Percentiles rank a stretch among this genome's conserved stretches.
These are phyloP conservation scores for Pseudozyma flocculosa DNA, from an alignment of 1,284 basidiomycete genomes.

Conservation along the genomic window DNA sequence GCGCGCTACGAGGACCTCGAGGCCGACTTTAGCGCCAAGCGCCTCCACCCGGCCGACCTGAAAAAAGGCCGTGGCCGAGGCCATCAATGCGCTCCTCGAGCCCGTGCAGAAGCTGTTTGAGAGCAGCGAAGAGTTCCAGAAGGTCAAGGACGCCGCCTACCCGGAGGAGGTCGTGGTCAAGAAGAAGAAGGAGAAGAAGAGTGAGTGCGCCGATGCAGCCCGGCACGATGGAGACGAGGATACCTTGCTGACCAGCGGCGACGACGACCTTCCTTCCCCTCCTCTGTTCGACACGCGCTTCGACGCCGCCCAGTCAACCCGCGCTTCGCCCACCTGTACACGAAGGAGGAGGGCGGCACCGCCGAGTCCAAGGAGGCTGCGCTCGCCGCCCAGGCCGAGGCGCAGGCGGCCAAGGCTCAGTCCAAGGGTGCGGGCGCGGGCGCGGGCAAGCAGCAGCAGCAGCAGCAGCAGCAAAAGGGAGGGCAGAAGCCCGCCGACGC, in stretches of 20 bases:
- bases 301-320: constrained; percentile 25
- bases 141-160: constrained; percentile 77
- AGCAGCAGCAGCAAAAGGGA: too few species aligned
- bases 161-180: constrained; percentile 61
- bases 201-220: too few species aligned
- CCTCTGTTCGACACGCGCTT: neutral
- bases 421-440: constrained; percentile 9
- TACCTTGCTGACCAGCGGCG: too few species aligned
- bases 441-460: too few species aligned
- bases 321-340: constrained; percentile 35
- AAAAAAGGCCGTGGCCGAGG: constrained; percentile 77
- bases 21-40: constrained; percentile 74
- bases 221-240: neutral
- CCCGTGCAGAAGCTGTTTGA: constrained; percentile 80
- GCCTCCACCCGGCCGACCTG: constrained; percentile 85
- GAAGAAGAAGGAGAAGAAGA: constrained; percentile 50
- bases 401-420: constrained; percentile 11
- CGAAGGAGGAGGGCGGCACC: constrained; percentile 41
- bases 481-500: constrained; percentile 8
- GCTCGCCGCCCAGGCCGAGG: constrained; percentile 25
- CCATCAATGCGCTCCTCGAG: constrained; percentile 74
- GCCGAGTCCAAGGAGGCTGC: constrained; percentile 44
- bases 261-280: too few species aligned
- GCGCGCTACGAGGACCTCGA: constrained; percentile 69
- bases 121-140: constrained; percentile 77